Conservation (phyloP, 148 eudicot genomes). For the Amaranthus cruentus region DNA sequence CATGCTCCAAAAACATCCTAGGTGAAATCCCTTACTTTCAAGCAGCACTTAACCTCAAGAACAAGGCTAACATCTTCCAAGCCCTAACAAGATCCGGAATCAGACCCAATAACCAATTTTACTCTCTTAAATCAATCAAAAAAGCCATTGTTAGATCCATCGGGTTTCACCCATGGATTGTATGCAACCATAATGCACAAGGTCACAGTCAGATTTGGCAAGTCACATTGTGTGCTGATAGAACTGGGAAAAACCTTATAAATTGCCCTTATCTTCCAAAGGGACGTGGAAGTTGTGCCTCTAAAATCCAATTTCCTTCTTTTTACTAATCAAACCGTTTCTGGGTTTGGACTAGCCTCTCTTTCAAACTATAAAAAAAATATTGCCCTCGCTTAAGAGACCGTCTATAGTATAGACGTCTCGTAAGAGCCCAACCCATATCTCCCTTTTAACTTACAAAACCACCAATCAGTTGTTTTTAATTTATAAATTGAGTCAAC, state of each 20-base stretch:
- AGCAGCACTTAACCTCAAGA: constrained; percentile 35
- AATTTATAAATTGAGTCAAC: too few species aligned
- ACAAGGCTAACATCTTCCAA: constrained; percentile 30
- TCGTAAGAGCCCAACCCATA: too few species aligned
- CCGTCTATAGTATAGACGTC: too few species aligned
- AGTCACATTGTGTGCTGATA: constrained; percentile 35
- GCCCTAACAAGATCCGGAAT: constrained; percentile 35
- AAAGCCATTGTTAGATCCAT: constrained; percentile 23
- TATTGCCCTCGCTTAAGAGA: too few species aligned
- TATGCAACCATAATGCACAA: constrained; percentile 30
- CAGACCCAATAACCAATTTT: constrained; percentile 23
- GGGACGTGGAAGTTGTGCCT: constrained; percentile 25
- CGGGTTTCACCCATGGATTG: constrained; percentile 29
- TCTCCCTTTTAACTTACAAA: too few species aligned
- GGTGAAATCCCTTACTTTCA: constrained; percentile 35
- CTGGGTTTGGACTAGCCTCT: too few species aligned
- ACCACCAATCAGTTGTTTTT: too few species aligned
- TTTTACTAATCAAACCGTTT: constrained; percentile 15
- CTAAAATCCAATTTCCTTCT: constrained; percentile 35
- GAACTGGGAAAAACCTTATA: constrained; percentile 19
- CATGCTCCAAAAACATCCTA: constrained; percentile 39
- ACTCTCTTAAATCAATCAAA: constrained; percentile 28
- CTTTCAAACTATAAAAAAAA: too few species aligned
- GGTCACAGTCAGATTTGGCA: constrained; percentile 31
- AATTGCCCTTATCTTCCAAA: constrained; percentile 34